A percentile compares a stretch with the other conserved stretches of the same genome.
phyloP scores from a whole-genome alignment of 805 yeast species.

The Wickerhamomyces kurtzmanii region DNA sequence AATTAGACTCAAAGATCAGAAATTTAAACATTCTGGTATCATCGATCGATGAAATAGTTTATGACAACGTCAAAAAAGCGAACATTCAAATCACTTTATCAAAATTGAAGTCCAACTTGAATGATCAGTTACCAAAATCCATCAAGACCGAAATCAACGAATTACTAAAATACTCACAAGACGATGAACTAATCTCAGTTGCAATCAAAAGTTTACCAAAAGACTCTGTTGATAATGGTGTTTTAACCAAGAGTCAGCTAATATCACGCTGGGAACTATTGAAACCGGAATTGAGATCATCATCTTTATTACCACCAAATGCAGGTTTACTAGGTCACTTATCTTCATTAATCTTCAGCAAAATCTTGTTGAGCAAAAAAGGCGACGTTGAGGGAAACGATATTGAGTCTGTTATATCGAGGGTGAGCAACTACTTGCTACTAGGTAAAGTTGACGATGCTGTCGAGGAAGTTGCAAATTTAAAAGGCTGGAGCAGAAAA shows the following conservation, averaged over 20 bases:
- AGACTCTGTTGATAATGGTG: conserved; percentile 36
- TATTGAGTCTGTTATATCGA: conserved; percentile 79
- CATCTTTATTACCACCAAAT: conserved; percentile 85
- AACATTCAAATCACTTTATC: conserved; percentile 33
- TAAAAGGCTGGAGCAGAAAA: conserved; percentile 89
- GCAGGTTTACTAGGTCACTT: conserved; percentile 93
- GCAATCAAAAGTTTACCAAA: conserved; percentile 39
- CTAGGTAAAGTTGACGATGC: conserved; percentile 79
- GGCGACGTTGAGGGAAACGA: conserved; percentile 80
- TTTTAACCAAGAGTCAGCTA: conserved; percentile 31
- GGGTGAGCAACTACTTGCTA: conserved; percentile 67
- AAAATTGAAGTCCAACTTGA: conserved; percentile 29
- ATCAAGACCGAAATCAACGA: conserved; percentile 12
- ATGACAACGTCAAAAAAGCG: conserved; percentile 27
- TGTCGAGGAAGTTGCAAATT: conserved; percentile 80
- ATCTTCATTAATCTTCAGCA: conserved; percentile 69
- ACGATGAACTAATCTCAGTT: conserved; percentile 38
- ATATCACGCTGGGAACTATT: conserved; percentile 41
- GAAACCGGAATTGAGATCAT: conserved; percentile 79
- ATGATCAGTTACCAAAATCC: conserved; percentile 26
- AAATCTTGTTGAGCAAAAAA: conserved; percentile 62
- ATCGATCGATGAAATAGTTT: conserved; percentile 25
- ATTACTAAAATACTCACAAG: conserved; percentile 24
- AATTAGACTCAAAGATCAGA: conserved; percentile 43
- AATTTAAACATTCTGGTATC: conserved; percentile 46